Evolutionary conservation across 2,329 filamentous ascomycete species (phyloP), one percentile per base, ranked within the genome.

Genomic region (Cucurbitaria berberidis): DNA sequence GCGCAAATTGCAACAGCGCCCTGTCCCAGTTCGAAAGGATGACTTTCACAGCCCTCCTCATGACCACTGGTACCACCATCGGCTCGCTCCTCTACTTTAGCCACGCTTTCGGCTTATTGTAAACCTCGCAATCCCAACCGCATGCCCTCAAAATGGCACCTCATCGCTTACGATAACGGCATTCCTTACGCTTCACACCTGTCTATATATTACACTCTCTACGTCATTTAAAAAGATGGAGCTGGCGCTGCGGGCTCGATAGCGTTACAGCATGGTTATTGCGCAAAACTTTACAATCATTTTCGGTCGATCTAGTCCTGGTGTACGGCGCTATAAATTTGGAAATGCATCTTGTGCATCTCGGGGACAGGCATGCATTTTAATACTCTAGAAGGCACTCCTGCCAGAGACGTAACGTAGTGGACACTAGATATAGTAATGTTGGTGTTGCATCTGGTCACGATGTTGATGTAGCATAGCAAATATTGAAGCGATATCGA

Each of bases 81-180:
- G 70, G 81, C 29, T 85, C 83, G 5, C 86, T 88, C 63, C 79
- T 82, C 35, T 80, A 79, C 71, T 81, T 82, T 61, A 76, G 76
- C 34, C 73, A 74, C 53, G 74, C 74, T 41, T 79, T 78, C 45
- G 78, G 78, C 34, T 47, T 80, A 36, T 77, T 74, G 60, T 76
- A 65, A 43, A 46, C 13, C 6, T 22, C 15, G 24, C 36, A 39
- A 2, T 11, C n/a, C 22, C 16, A 21, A 21, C 13, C 21, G 18
- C 26, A 27, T 8, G 15, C 21, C 15, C 21, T 36, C 29, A 16
- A 27, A 38, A 42, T 16, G 30, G 40, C 51, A 47, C 22, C 32
- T 42, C 13, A 42, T 48, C 45, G 40, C 48, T 48, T 42, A 62
- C 53, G 57, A 62, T 60, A 58, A 63, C 59, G 58, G 60, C 62